These are phyloP conservation scores for Nidula microcarpa DNA, from an alignment of 768 basidiomycete genomes.

Conservation along the genomic window DNA sequence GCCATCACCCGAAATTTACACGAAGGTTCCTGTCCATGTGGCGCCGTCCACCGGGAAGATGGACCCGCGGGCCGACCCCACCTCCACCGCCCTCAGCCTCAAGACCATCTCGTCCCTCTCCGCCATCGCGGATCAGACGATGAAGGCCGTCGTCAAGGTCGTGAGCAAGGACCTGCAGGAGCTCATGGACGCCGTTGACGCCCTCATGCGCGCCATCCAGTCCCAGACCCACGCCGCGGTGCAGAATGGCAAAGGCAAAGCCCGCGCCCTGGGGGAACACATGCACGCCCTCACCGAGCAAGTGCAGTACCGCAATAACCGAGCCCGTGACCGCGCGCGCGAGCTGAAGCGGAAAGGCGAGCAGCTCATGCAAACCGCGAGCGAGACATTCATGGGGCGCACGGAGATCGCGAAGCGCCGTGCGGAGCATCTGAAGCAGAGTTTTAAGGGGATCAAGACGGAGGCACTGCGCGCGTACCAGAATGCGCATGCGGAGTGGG, in stretches of 20 bases:
- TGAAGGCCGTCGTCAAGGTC: conserved; percentile 38
- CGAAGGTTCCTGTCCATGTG: conserved; percentile 25
- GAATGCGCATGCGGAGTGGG: conserved; percentile 28
- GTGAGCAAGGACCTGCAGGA: conserved; percentile 53
- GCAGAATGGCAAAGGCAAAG: conserved; percentile 45
- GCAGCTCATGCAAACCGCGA: conserved; percentile 39
- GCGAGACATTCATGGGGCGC: conserved; percentile 34
- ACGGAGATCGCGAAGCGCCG: conserved; percentile 40
- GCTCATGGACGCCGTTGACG: conserved; percentile 57
- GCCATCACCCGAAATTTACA: conserved; percentile 16
- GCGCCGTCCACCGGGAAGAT: conserved; percentile 12
- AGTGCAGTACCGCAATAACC: conserved; percentile 44
- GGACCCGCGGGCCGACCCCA: conserved; percentile 7
- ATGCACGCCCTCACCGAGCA: conserved; percentile 38
- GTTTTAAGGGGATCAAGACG: conserved; percentile 20
- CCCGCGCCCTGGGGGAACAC: conserved; percentile 38
- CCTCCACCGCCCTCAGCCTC: conserved; percentile 32
- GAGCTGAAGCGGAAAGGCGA: conserved; percentile 48
- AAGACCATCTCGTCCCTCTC: conserved; percentile 44
- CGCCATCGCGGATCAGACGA: conserved; percentile 41
- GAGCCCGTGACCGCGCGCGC: conserved; percentile 49
- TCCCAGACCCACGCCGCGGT: conserved; percentile 44
- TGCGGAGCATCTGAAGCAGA: conserved; percentile 37
- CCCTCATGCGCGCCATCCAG: conserved; percentile 46
- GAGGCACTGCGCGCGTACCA: conserved; percentile 26